A percentile compares a stretch with the other conserved stretches of the same genome.
Conservation (phyloP, 306 rosid genomes). For the Sindora glabra region DNA sequence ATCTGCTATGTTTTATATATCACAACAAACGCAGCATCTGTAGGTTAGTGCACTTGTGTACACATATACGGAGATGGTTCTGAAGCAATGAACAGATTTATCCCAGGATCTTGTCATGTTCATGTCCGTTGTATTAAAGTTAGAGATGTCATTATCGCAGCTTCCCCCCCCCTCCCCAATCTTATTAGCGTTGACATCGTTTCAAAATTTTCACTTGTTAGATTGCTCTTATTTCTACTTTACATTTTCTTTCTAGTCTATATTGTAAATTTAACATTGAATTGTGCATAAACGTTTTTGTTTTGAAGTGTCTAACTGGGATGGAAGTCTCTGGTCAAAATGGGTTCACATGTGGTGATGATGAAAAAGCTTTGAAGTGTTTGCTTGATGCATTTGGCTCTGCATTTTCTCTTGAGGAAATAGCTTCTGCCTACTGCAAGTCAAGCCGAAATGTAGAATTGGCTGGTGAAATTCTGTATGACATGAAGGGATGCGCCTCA, state of each 20-base stretch:
- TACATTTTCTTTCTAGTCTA: neutral
- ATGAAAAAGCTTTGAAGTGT: slow-evolving; percentile 47
- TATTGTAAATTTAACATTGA: neutral
- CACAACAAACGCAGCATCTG: neutral
- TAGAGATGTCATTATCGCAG: neutral
- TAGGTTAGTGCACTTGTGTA: neutral
- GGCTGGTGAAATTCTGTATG: slow-evolving; percentile 52
- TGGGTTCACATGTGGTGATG: slow-evolving; percentile 17
- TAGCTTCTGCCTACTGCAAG: slow-evolving; percentile 73
- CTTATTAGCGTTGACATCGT: neutral
- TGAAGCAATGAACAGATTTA: too few species aligned
- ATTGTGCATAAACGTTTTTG: neutral
- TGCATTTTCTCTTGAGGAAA: slow-evolving; percentile 51
- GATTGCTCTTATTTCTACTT: neutral
- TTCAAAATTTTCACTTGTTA: neutral
- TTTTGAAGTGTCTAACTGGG: neutral
- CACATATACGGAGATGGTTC: too few species aligned
- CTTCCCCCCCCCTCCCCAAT: neutral
- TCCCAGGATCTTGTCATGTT: neutral
- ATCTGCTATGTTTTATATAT: neutral
- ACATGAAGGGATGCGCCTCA: slow-evolving; percentile 36
- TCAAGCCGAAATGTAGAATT: slow-evolving; percentile 48
- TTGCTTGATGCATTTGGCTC: slow-evolving; percentile 68
- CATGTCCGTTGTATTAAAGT: neutral
- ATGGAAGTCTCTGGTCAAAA: slow-evolving; percentile 48